These are phyloP conservation scores for Sclerospora graminicola DNA, from an alignment of 352 stramenopile genomes.

Conservation along the genomic window DNA sequence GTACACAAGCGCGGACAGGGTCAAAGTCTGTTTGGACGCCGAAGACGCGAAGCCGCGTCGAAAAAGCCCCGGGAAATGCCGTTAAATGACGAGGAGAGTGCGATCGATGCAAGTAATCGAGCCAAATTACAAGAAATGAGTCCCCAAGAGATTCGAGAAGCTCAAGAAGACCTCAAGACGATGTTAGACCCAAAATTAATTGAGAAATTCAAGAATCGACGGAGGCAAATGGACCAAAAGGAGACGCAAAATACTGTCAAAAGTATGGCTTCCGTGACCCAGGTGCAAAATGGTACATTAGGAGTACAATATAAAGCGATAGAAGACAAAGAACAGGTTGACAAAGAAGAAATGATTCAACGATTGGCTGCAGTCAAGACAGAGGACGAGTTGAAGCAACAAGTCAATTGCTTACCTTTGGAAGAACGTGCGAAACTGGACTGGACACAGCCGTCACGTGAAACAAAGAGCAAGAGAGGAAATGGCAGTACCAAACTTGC, in stretches of 20 bases:
- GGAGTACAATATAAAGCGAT: background rate
- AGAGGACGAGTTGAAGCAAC: constrained; percentile 47
- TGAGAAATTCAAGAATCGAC: constrained; percentile 47
- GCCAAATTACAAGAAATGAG: constrained; percentile 54
- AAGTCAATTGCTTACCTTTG: constrained; percentile 30
- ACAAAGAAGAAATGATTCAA: constrained; percentile 23
- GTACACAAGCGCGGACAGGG: constrained; percentile 27
- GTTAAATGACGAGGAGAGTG: constrained; percentile 25
- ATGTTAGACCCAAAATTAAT: constrained; percentile 56
- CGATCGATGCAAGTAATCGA: constrained; percentile 55
- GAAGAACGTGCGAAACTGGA: constrained; percentile 72
- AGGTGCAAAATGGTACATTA: constrained; percentile 1
- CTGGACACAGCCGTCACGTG: constrained; percentile 41
- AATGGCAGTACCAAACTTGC: constrained; percentile 4
- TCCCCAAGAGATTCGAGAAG: constrained; percentile 50
- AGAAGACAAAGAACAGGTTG: constrained; percentile 1
- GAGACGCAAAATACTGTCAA: background rate
- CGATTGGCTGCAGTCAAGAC: constrained; percentile 43
- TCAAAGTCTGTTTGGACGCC: constrained; percentile 63
- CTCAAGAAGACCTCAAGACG: constrained; percentile 50
- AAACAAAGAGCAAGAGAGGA: constrained; percentile 6
- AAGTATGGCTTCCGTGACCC: background rate
- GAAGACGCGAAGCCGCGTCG: constrained; percentile 16
- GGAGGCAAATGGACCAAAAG: constrained; percentile 4
- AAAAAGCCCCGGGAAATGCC: constrained; percentile 2